Evolutionary conservation across 2,329 filamentous ascomycete species (phyloP), one percentile per base, ranked within the genome.

Genomic region (Clarireedia paspali): DNA sequence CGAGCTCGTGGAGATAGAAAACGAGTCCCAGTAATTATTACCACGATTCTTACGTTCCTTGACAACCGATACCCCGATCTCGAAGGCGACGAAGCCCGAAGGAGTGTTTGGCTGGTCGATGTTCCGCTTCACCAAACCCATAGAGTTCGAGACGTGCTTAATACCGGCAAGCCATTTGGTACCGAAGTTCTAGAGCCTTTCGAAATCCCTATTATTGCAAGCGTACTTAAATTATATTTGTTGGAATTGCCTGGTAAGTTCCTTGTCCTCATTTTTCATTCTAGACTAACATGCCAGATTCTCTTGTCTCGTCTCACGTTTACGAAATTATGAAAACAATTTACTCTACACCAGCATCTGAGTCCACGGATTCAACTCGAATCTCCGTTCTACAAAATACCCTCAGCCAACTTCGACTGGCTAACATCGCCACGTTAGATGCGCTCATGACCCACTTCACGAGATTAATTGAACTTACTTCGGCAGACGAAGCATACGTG

Each of bases 241-340:
- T 81, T 96, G 62, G 94, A 99, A 74, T 81, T 99, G 56, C 94
- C 94, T 67, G 89, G 89, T 95, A 78, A 68, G 87, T 73, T 10
- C 77, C 67, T 20, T 24, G 2, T 39, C 1, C 4, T 6, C 26
- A 3, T 5, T 12, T 9, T 17, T 5, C 24, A n/a, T 12, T 30
- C 3, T 17, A 20, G 47, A 9, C 67, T 70, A 59, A 70, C 57
- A 20, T 2, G 14, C 4, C 63, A 94, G 94, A 99, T 73, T 97
- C 94, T n/a, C 80, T 99, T 60, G 92, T 99, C 59, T 97, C 94
- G 56, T 95, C 91, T 42, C 92, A 97, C 70, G 91, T 99, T 57
- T 99, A 99, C 71, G 95, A 99, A 74, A 97, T 99, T 68, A 86
- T 99, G 70, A 91, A 96, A 74, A 97, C 91, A 2, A 95, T 99